Base-by-base conservation (phyloP, 768 basidiomycete species). In the Tulasnella sp. region DNA sequence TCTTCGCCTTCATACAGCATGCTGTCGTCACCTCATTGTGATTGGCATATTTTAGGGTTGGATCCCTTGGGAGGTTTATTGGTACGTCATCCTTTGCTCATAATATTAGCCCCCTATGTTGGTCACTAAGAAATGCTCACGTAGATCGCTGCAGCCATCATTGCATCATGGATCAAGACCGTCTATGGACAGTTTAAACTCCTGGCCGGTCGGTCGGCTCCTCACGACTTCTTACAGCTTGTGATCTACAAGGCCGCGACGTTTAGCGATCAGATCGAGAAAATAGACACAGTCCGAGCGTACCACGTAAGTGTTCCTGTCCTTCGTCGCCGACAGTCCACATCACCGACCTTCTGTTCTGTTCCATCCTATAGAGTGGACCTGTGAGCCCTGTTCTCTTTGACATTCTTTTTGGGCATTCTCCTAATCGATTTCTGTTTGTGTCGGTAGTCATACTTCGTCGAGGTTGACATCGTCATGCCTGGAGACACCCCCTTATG, bases 391-490 rank as follows among this genome's bases (percentile, higher is more conserved):
- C 42, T 50, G 49, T 62, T 23, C 15, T 3, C 34, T 59, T 38
- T 2, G 65, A 60, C 59, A 34, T 15, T 30, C 41, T 19, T 44
- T 29, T 3, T 66, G 45, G 23, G 38, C 32, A 30, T 23, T 29
- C 45, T 50, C 41, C 34, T 38, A 5, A 41, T 11, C 48, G 7
- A 7, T 48, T 5, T 38, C 34, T 15, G 34, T 38, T 38, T 48
- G 5, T 48, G 11, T n/a, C 11, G 45, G 11, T 32, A 87, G 85
- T 80, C 90, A 61, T 95, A 92, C 68, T 88, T 93, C 68, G 93
- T 97, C 47, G 96, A 98, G 71, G 78, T 98, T 13, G 96, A 99
- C 70, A 80, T 97, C 48, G 94, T 97, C 44, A 88, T 97, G 85
- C 79, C 84, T 62, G 85, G 85, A 9, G 81, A 82, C 60, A 96